phyloP scores from a whole-genome alignment of 1,284 basidiomycete species.

The Boletellus deceptivus region DNA sequence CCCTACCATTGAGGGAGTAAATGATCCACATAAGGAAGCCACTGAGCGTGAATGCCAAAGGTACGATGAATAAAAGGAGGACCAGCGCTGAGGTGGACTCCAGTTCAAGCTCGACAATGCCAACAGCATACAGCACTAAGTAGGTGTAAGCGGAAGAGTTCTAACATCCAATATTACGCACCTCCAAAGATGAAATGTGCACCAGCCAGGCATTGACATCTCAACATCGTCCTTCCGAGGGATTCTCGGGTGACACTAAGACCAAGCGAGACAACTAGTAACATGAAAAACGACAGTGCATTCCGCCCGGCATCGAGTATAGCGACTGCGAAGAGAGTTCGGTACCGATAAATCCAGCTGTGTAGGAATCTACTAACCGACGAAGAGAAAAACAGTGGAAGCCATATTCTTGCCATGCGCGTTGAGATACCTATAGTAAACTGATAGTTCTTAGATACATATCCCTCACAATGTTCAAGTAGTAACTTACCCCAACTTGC shows the following conservation, averaged over 20 bases:
- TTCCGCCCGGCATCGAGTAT: conserved; percentile 93
- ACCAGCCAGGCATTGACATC: conserved; percentile 72
- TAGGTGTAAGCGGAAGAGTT: conserved; percentile 2
- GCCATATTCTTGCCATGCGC: conserved; percentile 76
- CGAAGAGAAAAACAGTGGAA: conserved; percentile 81
- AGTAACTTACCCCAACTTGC: conserved; percentile 71
- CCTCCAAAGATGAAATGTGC: conserved; percentile 94
- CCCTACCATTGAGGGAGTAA: conserved; percentile 79
- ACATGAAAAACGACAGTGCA: conserved; percentile 92
- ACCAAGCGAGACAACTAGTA: conserved; percentile 88
- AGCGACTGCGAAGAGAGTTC: conserved; percentile 52
- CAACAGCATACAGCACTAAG: conserved; percentile 81
- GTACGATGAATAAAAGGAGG: conserved; percentile 85
- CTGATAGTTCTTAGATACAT: conserved; percentile 35
- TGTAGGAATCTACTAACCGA: conserved; percentile 50
- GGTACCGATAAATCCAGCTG: background rate
- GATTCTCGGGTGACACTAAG: conserved; percentile 82
- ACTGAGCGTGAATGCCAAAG: conserved; percentile 90
- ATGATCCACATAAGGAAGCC: conserved; percentile 96
- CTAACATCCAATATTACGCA: conserved; percentile 35
- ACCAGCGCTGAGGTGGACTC: conserved; percentile 83
- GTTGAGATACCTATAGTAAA: conserved; percentile 88
- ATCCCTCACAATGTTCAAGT: background rate
- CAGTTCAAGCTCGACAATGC: conserved; percentile 88
- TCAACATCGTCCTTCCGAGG: conserved; percentile 76